Percentiles rank a stretch among this genome's conserved stretches.
These are phyloP conservation scores for Paecilomyces formosus DNA, from an alignment of 2,329 filamentous ascomycete genomes.

Conservation along the genomic window DNA sequence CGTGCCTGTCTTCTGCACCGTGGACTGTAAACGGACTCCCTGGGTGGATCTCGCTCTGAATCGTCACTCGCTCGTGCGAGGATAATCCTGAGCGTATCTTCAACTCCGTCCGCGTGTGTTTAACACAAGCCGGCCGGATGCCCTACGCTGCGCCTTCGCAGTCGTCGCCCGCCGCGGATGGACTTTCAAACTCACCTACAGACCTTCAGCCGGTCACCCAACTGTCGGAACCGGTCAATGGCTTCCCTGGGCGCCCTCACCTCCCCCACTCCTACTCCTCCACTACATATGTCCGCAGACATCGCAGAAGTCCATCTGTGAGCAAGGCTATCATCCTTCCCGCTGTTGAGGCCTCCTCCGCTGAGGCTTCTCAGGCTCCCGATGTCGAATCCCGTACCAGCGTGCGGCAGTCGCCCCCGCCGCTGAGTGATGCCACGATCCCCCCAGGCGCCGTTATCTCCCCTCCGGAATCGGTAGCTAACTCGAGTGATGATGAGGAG, in stretches of 20 bases:
- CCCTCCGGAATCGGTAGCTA: slow-evolving; percentile 75
- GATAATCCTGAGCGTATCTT: background rate
- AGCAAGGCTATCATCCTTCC: slow-evolving; percentile 25
- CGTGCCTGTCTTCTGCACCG: background rate
- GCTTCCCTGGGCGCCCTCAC: slow-evolving; percentile 25
- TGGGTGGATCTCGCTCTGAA: background rate
- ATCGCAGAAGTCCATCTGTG: slow-evolving; percentile 52
- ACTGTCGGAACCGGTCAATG: background rate
- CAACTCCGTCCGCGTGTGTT: background rate
- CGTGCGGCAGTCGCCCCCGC: slow-evolving; percentile 77
- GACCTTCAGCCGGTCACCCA: background rate
- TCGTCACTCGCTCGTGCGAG: background rate
- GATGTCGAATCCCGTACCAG: slow-evolving; percentile 46
- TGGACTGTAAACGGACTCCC: background rate
- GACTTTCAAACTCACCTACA: background rate
- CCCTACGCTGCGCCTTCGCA: background rate
- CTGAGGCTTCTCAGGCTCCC: slow-evolving; percentile 7
- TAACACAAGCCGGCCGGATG: background rate
- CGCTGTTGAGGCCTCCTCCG: slow-evolving; percentile 15
- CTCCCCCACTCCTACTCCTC: slow-evolving; percentile 52
- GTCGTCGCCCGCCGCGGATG: background rate
- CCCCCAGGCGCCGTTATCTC: slow-evolving; percentile 81
- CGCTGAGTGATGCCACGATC: slow-evolving; percentile 67
- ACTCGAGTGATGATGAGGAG: slow-evolving; percentile 79
- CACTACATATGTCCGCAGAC: slow-evolving; percentile 54